These are phyloP conservation scores for Gossypium aridum DNA, from an alignment of 441 rosid genomes.

Conservation along the genomic window DNA sequence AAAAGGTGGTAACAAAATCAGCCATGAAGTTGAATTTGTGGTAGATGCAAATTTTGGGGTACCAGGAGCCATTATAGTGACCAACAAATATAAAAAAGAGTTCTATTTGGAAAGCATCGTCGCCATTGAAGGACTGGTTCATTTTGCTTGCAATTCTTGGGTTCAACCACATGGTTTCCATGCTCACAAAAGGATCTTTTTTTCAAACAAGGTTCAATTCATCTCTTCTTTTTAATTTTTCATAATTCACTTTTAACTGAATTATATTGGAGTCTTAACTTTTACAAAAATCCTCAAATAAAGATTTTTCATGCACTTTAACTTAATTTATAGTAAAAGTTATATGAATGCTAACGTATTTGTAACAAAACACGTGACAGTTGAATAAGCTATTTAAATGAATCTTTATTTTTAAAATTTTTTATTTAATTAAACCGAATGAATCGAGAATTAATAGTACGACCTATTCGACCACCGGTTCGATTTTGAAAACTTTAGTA, in stretches of 20 bases:
- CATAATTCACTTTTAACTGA: too few relatives aligned
- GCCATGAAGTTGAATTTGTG: not conserved
- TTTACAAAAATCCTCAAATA: too few relatives aligned
- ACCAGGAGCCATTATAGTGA: not conserved
- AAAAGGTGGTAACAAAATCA: not conserved
- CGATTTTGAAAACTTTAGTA: too few relatives aligned
- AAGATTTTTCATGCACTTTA: too few relatives aligned
- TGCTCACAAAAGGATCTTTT: not conserved
- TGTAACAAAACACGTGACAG: too few relatives aligned
- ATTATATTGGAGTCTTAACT: too few relatives aligned
- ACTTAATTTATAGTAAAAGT: too few relatives aligned
- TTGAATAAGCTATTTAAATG: too few relatives aligned
- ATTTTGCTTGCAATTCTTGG: constrained; percentile 10
- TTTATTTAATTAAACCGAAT: too few relatives aligned
- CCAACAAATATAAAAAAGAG: constrained; percentile 2
- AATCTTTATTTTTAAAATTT: too few relatives aligned
- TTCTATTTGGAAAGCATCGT: constrained; percentile 3
- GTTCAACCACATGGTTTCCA: not conserved
- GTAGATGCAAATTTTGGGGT: not conserved
- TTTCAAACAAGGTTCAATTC: constrained; percentile 2
- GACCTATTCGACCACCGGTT: rapidly evolving
- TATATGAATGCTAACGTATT: too few relatives aligned
- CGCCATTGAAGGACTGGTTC: not conserved
- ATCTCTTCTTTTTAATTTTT: not conserved
- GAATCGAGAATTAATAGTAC: too few relatives aligned